Base-by-base conservation (phyloP, 495 filamentous ascomycete species). In the Usnea hakonensis region DNA sequence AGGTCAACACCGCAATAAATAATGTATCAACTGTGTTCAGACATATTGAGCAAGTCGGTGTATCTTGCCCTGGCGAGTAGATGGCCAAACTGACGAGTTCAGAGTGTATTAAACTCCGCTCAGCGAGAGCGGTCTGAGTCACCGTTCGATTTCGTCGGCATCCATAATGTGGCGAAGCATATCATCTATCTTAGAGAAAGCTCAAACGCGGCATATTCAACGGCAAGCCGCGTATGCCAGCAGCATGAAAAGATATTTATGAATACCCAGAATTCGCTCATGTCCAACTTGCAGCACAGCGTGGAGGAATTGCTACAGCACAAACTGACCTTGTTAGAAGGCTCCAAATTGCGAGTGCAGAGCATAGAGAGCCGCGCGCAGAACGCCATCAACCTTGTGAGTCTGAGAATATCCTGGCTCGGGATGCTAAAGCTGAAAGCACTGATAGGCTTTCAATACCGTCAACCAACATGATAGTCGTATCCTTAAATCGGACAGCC, bases 101-200 rank as follows among this genome's bases (percentile, higher is more conserved):
- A 59, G 40, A 23, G n/a, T 46, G 35, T 33, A 40, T 40, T 40
- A 40, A 8, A 40, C 10, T 40, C 36, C 5, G 57, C 35, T 48
- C 57, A 26, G 8, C 19, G 56, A 21, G 7, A 40, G 19, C 10
- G 40, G 13, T n/a, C 8, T 4, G 6, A 33, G 2, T 1, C 40
- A 36, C 9, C 61, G 44, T 2, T 26, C 9, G 64, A 66, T 28
- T 66, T 66, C n/a, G 48, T 52, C 10, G 60, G 60, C 3, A 21
- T 66, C 10, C 64, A 66, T 41, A 63, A 64, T 41, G 32, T 66
- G 38, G 64, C 64, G 16, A 63, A 64, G 54, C 64, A 66, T 13
- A 58, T 66, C 30, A 58, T 66, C 26, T 52, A 46, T 21, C 38
- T 66, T 5, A 66, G 52, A 57, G 60, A 66, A 30, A 37, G 60